These are phyloP conservation scores for Leccinellum albellum DNA, from an alignment of 768 basidiomycete genomes.

Conservation along the genomic window DNA sequence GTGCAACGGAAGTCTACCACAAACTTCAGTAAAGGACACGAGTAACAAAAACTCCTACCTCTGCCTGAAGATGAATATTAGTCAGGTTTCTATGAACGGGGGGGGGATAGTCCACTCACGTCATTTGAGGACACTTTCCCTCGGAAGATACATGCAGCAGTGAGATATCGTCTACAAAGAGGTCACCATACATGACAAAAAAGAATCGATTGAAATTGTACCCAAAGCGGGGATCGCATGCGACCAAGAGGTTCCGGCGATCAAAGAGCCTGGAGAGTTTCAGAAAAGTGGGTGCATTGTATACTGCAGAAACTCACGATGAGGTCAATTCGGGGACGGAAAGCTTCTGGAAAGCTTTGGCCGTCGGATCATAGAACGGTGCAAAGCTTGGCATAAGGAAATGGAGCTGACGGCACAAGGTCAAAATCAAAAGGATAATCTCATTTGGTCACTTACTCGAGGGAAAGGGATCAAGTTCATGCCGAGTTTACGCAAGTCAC, in stretches of 20 bases:
- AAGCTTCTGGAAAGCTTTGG: conserved; percentile 55
- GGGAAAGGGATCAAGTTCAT: conserved; percentile 98
- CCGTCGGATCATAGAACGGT: conserved; percentile 72
- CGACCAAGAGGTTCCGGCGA: conserved; percentile 74
- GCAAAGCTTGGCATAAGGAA: conserved; percentile 96
- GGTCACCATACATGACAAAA: background rate
- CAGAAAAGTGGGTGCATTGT: background rate
- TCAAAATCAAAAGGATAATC: background rate
- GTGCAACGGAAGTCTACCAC: conserved; percentile 59
- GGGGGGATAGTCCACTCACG: conserved; percentile 45
- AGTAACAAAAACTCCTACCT: conserved; percentile 38
- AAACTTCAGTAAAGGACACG: conserved; percentile 4
- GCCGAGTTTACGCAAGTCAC: conserved; percentile 83
- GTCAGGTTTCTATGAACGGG: background rate
- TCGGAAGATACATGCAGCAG: conserved; percentile 84
- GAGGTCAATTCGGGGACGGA: conserved; percentile 69
- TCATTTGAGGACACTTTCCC: conserved; percentile 79
- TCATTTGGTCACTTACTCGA: conserved; percentile 50
- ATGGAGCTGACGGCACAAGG: conserved; percentile 61
- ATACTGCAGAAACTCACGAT: conserved; percentile 45
- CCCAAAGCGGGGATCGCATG: conserved; percentile 78
- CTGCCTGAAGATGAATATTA: conserved; percentile 37
- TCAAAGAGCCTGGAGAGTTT: conserved; percentile 62
- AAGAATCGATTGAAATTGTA: conserved; percentile 20
- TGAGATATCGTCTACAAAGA: conserved; percentile 67